Evolutionary conservation across 306 rosid species (phyloP).

Genomic region (Begonia peltatifolia): DNA sequence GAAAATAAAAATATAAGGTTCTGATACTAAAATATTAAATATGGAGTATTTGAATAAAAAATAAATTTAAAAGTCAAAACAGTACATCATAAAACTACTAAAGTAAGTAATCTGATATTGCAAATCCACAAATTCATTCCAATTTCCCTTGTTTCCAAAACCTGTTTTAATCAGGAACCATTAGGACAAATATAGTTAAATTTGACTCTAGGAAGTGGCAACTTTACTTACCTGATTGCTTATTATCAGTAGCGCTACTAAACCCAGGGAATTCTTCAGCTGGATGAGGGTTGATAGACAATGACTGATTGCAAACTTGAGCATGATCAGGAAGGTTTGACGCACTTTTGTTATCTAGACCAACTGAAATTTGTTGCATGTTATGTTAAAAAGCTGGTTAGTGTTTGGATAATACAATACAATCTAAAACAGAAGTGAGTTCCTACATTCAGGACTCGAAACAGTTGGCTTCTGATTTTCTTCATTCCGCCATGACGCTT

Average conservation of each 20-base stretch:
- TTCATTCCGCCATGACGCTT: conserved; percentile 39
- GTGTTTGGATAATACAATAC: neutral
- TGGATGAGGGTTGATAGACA: conserved; percentile 24
- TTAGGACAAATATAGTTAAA: neutral
- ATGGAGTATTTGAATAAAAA: too few species aligned
- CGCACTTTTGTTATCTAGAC: conserved; percentile 26
- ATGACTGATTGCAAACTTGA: conserved; percentile 28
- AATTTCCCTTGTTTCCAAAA: too few species aligned
- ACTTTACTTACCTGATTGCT: conserved; percentile 38
- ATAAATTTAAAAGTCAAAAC: too few species aligned
- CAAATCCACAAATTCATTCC: too few species aligned
- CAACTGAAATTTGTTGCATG: conserved; percentile 22
- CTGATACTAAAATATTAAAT: too few species aligned
- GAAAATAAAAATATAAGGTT: too few species aligned
- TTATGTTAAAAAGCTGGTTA: conserved; percentile 4
- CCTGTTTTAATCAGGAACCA: neutral
- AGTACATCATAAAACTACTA: too few species aligned
- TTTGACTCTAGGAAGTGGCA: too few species aligned
- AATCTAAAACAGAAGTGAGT: neutral
- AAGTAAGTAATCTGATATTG: too few species aligned
- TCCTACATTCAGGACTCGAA: conserved; percentile 20
- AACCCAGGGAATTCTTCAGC: conserved; percentile 56
- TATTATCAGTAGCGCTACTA: conserved; percentile 27
- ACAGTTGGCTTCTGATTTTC: conserved; percentile 31
- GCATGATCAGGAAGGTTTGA: conserved; percentile 32